Base-by-base conservation (phyloP, 2,329 filamentous ascomycete genomes). In the Trichoderma aggressivum region DNA sequence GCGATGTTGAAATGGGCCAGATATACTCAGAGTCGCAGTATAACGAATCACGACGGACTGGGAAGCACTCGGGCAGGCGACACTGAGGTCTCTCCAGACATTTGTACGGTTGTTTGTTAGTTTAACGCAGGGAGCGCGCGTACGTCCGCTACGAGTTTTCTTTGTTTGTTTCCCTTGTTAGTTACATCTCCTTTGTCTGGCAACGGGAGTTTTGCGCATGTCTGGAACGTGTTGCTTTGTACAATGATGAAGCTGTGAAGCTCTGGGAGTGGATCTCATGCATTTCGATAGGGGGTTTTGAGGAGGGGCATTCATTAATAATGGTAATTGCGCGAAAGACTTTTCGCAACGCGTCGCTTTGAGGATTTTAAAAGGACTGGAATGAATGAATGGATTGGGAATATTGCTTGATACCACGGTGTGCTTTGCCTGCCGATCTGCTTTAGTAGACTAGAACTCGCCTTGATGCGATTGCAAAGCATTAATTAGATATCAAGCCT, bases 1-100 rank as follows among this genome's bases (percentile, higher is more conserved):
- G 74, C 2, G 80, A 81, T 62, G 67, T 78, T 18, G 80, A 81
- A 72, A 77, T 72, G 74, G 80, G 78, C 21, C 72, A 73, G 30
- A 73, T 56, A 16, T 71, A 75, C 5, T 53, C 65, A 56, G 62
- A 64, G 34, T 10, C 28, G n/a, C 47, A 66, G 16, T n/a, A 70
- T 5, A 34, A n/a, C 14, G 39, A 43, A 43, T 62, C 66, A 53
- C 56, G 53, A 14, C 39, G 59, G 5, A 34, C 24, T 53, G 53
- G 59, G 32, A 70, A 68, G 67, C 64, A 73, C 34, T 55, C 61
- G 26, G 28, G 71, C 34, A 70, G 56, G n/a, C 53, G 71, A 39
- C 62, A 64, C 26, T 58, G 56, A 30, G 62, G 28, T 2, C 8
- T 61, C 12, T 16, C 32, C 53, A 30, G 55, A 53, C 24, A n/a